These are phyloP conservation scores for Naganishia antarctica DNA, from an alignment of 768 basidiomycete species.

Conservation along the genomic window DNA sequence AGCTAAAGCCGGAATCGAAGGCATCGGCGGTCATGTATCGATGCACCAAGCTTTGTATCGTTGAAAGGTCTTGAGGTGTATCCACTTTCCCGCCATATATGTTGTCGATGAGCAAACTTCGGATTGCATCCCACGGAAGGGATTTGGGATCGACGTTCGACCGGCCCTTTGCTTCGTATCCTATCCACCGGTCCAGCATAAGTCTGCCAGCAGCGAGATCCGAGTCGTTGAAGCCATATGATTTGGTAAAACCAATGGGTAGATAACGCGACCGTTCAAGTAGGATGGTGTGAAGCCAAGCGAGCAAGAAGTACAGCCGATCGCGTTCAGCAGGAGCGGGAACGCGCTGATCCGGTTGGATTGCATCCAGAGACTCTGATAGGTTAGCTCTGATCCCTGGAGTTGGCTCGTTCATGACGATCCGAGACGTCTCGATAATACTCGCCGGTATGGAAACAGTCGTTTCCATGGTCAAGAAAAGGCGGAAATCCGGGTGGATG, in stretches of 20 bases:
- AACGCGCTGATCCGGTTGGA: constrained; percentile 64
- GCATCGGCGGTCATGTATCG: constrained; percentile 77
- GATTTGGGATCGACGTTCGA: constrained; percentile 84
- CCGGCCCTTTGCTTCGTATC: constrained; percentile 71
- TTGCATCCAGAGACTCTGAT: constrained; percentile 75
- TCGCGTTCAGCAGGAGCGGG: constrained; percentile 90
- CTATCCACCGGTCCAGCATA: constrained; percentile 89
- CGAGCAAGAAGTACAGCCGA: constrained; percentile 87
- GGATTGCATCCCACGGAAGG: constrained; percentile 94
- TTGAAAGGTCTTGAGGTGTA: constrained; percentile 88
- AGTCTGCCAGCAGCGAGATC: constrained; percentile 88
- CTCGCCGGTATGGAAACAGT: constrained; percentile 92
- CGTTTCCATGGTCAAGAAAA: constrained; percentile 98
- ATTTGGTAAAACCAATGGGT: constrained; percentile 93
- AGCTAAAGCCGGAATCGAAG: constrained; percentile 87
- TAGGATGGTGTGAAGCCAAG: constrained; percentile 98
- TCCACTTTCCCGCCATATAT: constrained; percentile 93
- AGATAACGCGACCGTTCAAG: constrained; percentile 95
- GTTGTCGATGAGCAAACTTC: constrained; percentile 87
- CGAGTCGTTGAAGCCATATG: constrained; percentile 98
- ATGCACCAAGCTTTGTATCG: constrained; percentile 90
- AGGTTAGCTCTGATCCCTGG: constrained; percentile 96
- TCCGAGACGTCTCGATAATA: constrained; percentile 87
- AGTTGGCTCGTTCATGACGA: constrained; percentile 98
- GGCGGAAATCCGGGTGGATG: constrained; percentile 83